These are phyloP conservation scores for Lolium perenne DNA, from an alignment of 176 grass and related monocot genomes.

Conservation along the genomic window DNA sequence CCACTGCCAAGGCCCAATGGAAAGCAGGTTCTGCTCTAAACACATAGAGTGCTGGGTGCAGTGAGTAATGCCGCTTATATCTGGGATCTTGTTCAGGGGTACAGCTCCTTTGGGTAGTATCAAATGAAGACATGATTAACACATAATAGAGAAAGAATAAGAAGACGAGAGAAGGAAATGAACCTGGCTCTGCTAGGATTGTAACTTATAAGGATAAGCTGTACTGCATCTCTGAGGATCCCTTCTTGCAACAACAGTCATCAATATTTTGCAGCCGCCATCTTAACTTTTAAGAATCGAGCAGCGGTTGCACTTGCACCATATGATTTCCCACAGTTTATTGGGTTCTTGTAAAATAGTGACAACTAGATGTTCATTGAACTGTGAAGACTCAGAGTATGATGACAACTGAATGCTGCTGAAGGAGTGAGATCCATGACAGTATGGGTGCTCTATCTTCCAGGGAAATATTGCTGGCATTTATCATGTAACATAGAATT, in stretches of 20 bases:
- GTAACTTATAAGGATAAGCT: constrained; percentile 20
- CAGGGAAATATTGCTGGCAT: constrained; percentile 2
- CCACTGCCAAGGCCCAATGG: constrained; percentile 51
- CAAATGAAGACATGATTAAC: not conserved
- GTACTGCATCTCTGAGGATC: constrained; percentile 12
- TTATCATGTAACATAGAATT: constrained; percentile 36
- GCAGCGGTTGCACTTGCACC: not conserved
- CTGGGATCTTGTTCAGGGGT: constrained; percentile 22
- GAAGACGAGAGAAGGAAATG: not conserved
- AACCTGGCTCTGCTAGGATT: not conserved
- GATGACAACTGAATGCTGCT: constrained; percentile 19
- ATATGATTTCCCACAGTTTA: constrained; percentile 33
- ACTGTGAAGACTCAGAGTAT: not conserved
- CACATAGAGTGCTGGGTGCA: not conserved
- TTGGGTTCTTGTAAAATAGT: not conserved
- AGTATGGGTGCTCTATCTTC: constrained; percentile 24
- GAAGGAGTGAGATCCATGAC: constrained; percentile 10
- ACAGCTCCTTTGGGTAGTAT: constrained; percentile 9
- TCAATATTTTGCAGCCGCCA: constrained; percentile 29
- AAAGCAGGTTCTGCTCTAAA: constrained; percentile 56
- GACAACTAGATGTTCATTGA: not conserved
- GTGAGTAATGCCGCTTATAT: not conserved
- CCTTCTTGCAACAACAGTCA: not conserved
- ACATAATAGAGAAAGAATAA: not conserved
- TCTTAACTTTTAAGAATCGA: constrained; percentile 34